These are phyloP conservation scores for Bryum argenteum DNA, from an alignment of 225 moss, liverwort and hornwort genomes.

Conservation along the genomic window DNA sequence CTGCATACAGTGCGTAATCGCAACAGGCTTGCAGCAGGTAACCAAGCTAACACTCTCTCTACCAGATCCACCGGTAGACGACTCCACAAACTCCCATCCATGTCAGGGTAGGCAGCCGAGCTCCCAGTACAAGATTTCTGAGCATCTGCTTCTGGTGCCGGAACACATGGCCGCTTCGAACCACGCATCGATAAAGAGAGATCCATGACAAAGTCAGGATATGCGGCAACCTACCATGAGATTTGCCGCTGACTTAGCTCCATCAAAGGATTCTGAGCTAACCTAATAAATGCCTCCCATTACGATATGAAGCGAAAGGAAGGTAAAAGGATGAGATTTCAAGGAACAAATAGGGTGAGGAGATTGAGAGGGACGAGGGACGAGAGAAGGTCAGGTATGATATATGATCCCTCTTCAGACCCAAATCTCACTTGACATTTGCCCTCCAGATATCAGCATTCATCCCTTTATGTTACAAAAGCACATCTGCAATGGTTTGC, in stretches of 20 bases:
- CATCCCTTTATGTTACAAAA: slow-evolving; percentile 30
- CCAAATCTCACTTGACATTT: slow-evolving; percentile 34
- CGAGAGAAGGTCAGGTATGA: slow-evolving; percentile 34
- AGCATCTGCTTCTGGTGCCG: slow-evolving; percentile 14
- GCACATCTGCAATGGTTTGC: not conserved
- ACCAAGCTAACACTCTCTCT: slow-evolving; percentile 73
- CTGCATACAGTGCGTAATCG: slow-evolving; percentile 70
- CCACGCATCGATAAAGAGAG: slow-evolving; percentile 27
- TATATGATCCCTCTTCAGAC: slow-evolving; percentile 42
- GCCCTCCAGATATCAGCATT: slow-evolving; percentile 33
- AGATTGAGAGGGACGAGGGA: slow-evolving; percentile 46
- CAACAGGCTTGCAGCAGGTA: slow-evolving; percentile 73
- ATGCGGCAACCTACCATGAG: not conserved
- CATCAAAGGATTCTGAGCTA: slow-evolving; percentile 13
- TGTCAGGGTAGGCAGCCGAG: slow-evolving; percentile 23
- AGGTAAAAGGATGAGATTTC: slow-evolving; percentile 32
- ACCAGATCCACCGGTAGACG: slow-evolving; percentile 49
- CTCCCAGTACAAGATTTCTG: slow-evolving; percentile 12
- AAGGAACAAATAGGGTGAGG: slow-evolving; percentile 39
- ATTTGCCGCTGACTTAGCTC: slow-evolving; percentile 5
- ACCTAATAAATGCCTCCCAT: not conserved
- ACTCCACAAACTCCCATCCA: slow-evolving; percentile 46
- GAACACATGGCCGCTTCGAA: slow-evolving; percentile 33
- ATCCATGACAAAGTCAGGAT: slow-evolving; percentile 24
- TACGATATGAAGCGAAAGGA: slow-evolving; percentile 32